Conservation (phyloP, 441 rosid genomes). For the Isatis lusitanica region DNA sequence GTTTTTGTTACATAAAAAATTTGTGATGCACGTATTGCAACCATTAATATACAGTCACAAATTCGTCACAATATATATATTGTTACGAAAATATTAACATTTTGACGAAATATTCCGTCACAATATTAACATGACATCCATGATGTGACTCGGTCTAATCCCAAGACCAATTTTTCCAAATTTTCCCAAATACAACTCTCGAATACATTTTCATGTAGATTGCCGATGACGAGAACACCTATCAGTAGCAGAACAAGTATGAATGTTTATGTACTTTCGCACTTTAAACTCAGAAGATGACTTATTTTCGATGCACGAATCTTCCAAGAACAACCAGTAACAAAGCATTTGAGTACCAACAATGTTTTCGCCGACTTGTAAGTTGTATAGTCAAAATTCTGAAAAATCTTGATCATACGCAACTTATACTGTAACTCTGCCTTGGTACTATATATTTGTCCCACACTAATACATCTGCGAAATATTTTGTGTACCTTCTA, state of each 20-base stretch:
- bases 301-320: neutral
- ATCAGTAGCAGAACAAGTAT: neutral
- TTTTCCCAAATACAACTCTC: neutral
- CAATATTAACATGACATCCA: constrained; percentile 3
- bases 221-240: constrained; percentile 9
- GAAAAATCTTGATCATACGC: constrained; percentile 13
- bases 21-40: too few species aligned
- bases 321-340: neutral
- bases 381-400: constrained; percentile 8
- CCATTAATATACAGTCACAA: too few species aligned
- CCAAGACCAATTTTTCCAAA: neutral
- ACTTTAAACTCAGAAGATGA: neutral
- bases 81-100: too few species aligned
- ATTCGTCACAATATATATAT: too few species aligned
- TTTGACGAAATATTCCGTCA: too few species aligned
- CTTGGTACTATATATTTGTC: neutral
- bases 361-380: neutral
- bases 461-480: neutral
- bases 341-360: neutral
- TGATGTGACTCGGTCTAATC: neutral
- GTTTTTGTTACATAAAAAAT: too few species aligned
- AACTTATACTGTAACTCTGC: neutral
- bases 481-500: neutral
- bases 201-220: neutral
- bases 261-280: neutral